phyloP scores from a whole-genome alignment of 768 basidiomycete species.

The Calocybe cyanea region DNA sequence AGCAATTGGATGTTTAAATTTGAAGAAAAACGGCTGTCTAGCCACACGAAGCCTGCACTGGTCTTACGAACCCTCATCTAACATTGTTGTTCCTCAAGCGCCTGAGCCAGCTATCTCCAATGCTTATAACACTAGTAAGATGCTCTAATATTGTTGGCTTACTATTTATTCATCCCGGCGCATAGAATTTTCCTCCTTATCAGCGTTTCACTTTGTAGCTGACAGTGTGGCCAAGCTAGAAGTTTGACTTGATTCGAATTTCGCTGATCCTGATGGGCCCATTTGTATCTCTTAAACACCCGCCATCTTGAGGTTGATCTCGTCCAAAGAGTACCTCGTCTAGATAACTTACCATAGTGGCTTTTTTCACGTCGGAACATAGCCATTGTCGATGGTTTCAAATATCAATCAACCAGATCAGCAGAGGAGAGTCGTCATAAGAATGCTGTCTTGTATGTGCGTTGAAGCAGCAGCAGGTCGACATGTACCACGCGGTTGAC shows the following conservation, averaged over 20 bases:
- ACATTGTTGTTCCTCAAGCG: conserved; percentile 39
- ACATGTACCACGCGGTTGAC: no score
- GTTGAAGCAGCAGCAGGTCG: no score
- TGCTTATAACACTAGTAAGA: conserved; percentile 9
- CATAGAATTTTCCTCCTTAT: conserved; percentile 41
- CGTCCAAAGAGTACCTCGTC: no score
- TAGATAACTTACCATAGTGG: no score
- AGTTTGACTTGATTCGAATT: conserved; percentile 11
- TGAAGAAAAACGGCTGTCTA: conserved; percentile 16
- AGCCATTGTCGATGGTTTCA: no score
- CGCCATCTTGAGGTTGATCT: no score
- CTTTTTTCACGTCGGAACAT: no score
- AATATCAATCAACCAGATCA: no score
- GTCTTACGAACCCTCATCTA: conserved; percentile 44
- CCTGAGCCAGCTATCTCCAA: conserved; percentile 6
- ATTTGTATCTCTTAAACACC: no score
- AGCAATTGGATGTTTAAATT: background rate
- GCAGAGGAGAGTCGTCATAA: no score
- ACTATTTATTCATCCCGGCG: conserved; percentile 1
- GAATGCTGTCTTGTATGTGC: no score
- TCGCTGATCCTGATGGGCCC: no score
- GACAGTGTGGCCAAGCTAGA: conserved; percentile 53
- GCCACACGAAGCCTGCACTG: conserved; percentile 44
- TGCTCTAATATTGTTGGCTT: background rate
- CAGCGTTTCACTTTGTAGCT: conserved; percentile 46